Percentiles rank a stretch among this genome's conserved stretches.
phyloP scores from a whole-genome alignment of 148 eudicot genomes.

The Amaranthus palmeri region DNA sequence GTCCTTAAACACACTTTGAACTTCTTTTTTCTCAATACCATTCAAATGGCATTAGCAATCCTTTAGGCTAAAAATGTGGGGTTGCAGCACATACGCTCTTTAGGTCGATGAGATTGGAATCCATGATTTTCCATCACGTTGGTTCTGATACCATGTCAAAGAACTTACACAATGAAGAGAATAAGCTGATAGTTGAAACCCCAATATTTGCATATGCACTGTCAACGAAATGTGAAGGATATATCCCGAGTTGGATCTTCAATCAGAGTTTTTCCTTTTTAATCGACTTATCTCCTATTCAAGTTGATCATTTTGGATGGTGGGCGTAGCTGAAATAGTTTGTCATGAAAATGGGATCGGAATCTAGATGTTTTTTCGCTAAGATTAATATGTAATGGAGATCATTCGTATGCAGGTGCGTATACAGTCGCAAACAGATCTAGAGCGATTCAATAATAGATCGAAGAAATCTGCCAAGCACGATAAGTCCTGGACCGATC shows the following conservation, averaged over 20 bases:
- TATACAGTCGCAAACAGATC: conserved; percentile 38
- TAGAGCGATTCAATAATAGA: conserved; percentile 47
- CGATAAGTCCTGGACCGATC: conserved; percentile 59
- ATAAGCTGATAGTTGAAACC: too few species aligned
- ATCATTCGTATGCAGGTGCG: conserved; percentile 44
- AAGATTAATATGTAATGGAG: neutral
- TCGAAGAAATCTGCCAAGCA: conserved; percentile 51
- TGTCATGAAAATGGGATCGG: neutral
- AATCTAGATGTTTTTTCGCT: neutral
- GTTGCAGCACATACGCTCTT: too few species aligned
- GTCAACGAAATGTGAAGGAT: neutral
- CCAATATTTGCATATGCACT: neutral
- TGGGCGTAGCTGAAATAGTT: too few species aligned
- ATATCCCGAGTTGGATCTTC: neutral
- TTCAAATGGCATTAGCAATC: neutral
- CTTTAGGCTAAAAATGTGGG: too few species aligned
- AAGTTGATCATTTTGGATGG: too few species aligned
- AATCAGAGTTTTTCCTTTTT: too few species aligned
- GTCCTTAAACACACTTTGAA: neutral
- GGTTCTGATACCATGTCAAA: too few species aligned
- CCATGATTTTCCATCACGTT: too few species aligned
- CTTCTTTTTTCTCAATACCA: neutral
- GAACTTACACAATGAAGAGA: too few species aligned
- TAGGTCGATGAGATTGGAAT: too few species aligned
- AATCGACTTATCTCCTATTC: neutral